phyloP scores from a whole-genome alignment of 257 asterid genomes.

The Nemophila menziesii region DNA sequence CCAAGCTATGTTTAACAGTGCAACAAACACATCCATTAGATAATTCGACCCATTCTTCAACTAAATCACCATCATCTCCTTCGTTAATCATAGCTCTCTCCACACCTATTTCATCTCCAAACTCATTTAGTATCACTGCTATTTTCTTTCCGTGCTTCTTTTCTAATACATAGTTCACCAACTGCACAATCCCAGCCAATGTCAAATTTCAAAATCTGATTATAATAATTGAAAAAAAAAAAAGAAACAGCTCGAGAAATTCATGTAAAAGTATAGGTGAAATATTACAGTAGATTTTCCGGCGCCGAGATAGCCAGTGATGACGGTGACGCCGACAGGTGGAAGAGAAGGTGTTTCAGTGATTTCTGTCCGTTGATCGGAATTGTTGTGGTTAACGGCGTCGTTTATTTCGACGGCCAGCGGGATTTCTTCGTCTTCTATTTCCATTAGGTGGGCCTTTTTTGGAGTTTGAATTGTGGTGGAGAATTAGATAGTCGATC shows the following conservation, averaged over 20 bases:
- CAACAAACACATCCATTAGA: slow-evolving; percentile 96
- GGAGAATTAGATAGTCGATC: background rate
- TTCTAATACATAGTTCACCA: slow-evolving; percentile 71
- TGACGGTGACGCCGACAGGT: slow-evolving; percentile 84
- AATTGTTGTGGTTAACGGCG: slow-evolving; percentile 10
- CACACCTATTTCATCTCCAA: slow-evolving; percentile 94
- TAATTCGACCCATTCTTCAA: slow-evolving; percentile 99
- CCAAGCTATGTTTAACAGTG: slow-evolving; percentile 93
- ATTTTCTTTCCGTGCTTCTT: slow-evolving; percentile 79
- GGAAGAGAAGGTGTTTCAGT: slow-evolving; percentile 35
- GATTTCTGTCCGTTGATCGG: slow-evolving; percentile 8
- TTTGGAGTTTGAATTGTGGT: background rate
- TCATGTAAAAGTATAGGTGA: background rate
- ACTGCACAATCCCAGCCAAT: slow-evolving; percentile 20
- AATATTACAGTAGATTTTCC: slow-evolving; percentile 84
- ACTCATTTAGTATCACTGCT: slow-evolving; percentile 89
- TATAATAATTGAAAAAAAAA: no score
- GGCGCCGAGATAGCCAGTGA: slow-evolving; percentile 95
- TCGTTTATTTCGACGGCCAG: slow-evolving; percentile 57
- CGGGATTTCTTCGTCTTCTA: slow-evolving; percentile 71
- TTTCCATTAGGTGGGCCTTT: slow-evolving; percentile 3
- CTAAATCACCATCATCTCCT: slow-evolving; percentile 86
- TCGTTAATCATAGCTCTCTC: slow-evolving; percentile 98
- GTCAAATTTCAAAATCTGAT: background rate
- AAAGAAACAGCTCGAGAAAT: no score